Conservation (phyloP, 2,329 filamentous ascomycete species). For the Colletotrichum brevisporum region DNA sequence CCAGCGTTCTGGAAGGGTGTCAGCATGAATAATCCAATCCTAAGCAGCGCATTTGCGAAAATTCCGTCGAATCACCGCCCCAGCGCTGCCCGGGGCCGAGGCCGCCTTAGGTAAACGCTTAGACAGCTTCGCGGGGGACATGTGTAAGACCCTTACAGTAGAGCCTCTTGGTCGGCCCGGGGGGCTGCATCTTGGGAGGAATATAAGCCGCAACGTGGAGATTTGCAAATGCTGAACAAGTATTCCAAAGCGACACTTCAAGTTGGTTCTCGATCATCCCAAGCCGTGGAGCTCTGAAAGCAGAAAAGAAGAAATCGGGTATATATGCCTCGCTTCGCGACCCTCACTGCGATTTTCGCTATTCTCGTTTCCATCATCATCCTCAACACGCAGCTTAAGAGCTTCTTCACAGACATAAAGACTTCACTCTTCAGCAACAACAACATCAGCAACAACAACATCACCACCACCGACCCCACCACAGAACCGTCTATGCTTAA, state of each 20-base stretch:
- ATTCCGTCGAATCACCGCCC: slow-evolving; percentile 17
- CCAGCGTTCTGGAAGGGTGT: slow-evolving; percentile 23
- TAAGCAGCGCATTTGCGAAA: slow-evolving; percentile 29
- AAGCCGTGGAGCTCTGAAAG: not conserved
- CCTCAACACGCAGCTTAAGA: slow-evolving; percentile 46
- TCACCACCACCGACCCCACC: slow-evolving; percentile 33
- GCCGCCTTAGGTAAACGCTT: slow-evolving; percentile 34
- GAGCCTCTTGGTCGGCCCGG: not conserved
- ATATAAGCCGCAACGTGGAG: slow-evolving; percentile 26
- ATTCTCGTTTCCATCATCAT: slow-evolving; percentile 55
- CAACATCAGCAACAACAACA: slow-evolving; percentile 39
- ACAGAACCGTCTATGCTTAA: slow-evolving; percentile 49
- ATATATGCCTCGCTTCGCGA: slow-evolving; percentile 57
- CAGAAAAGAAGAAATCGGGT: slow-evolving; percentile 29
- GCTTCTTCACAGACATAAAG: slow-evolving; percentile 44
- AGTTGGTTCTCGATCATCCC: slow-evolving; percentile 38
- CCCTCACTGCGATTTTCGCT: slow-evolving; percentile 52
- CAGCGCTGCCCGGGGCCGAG: not conserved
- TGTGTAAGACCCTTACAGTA: slow-evolving; percentile 37
- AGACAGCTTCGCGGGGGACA: slow-evolving; percentile 29
- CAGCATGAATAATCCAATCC: slow-evolving; percentile 43
- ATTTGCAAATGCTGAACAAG: slow-evolving; percentile 43
- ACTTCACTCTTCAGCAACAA: slow-evolving; percentile 42
- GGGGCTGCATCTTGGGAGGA: not conserved
- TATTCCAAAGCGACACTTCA: slow-evolving; percentile 14